Evolutionary conservation across 2,329 filamentous ascomycete species (phyloP), one percentile per base, ranked within the genome.

Genomic region (Colletotrichum magnum): DNA sequence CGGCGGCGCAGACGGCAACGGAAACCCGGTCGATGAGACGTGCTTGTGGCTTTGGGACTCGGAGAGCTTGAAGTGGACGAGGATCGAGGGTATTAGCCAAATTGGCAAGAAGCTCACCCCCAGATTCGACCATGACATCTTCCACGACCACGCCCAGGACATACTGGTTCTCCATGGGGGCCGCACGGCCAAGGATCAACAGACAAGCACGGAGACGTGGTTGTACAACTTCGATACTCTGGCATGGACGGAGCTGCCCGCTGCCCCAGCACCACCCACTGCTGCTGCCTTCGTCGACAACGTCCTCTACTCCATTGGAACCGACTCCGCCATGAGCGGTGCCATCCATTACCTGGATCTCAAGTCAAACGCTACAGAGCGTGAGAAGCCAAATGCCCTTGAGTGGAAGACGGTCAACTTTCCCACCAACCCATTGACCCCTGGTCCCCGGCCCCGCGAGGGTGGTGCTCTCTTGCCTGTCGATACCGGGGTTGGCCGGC

Each of bases 141-240:
- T 82, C 21, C 79, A 83, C 6, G 80, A 82, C 58, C 75, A 77
- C 36, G 73, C 75, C 18, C 85, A 85, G 76, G 84, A 85, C 52
- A 85, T 87, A 3, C 75, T 89, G 7, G 79, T 89, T 54, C 75
- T 89, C 0, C 78, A 86, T 52, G 86, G 86, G 24, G 87, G 87
- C 3, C 76, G 74, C 6, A 75, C 76, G 6, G 72, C 72, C 2
- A 60, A 68, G 0, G 76, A 71, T 7, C 71, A 70, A 12, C 72
- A 78, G 9, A 80, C 78, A 9, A 86, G 88, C 69, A 81, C 82
- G 6, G 87, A 89, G 70, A 81, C 82, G 9, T 86, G 87, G 80
- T 78, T 84, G 43, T 88, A 87, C 72, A 82, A 87, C 66, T 79
- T 86, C 48, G 77, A 78, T 26, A 79, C 81, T 3, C 78, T 81